phyloP scores from a whole-genome alignment of 345 rosid species.

The Arabis hirsuta region DNA sequence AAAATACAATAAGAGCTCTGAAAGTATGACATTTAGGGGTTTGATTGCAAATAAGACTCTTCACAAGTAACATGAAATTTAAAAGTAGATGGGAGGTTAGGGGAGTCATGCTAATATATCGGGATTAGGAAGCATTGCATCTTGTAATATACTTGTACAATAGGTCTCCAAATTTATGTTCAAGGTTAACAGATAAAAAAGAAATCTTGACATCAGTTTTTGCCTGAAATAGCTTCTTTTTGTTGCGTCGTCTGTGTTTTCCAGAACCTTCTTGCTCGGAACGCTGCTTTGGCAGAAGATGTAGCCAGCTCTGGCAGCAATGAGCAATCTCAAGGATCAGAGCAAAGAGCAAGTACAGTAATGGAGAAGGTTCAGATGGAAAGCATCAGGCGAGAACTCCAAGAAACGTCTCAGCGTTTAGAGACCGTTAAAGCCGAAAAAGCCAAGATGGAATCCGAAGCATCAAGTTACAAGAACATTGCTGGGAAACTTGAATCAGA shows the following conservation, averaged over 20 bases:
- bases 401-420: conserved; percentile 71
- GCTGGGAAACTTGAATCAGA: conserved; percentile 87
- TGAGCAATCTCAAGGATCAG: conserved; percentile 56
- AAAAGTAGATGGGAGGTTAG: not conserved
- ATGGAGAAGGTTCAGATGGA: conserved; percentile 72
- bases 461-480: conserved; percentile 64
- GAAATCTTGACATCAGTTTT: conserved; percentile 18
- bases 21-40: not conserved
- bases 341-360: conserved; percentile 56
- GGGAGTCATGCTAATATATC: not conserved
- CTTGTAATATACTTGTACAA: not conserved
- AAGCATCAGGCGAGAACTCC: conserved; percentile 80
- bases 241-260: conserved; percentile 21
- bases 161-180: not conserved
- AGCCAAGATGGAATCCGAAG: conserved; percentile 67
- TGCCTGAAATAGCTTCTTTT: conserved; percentile 8
- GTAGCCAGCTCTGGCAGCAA: conserved; percentile 69
- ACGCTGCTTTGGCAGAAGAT: conserved; percentile 86
- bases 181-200: not conserved
- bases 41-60: not conserved
- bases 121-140: conserved; percentile 5
- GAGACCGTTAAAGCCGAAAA: conserved; percentile 80
- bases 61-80: not conserved
- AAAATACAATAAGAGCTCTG: not conserved
- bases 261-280: conserved; percentile 84